Evolutionary conservation across 2,329 filamentous ascomycete species (phyloP).

Genomic region (Phaeosphaeriaceae sp.): DNA sequence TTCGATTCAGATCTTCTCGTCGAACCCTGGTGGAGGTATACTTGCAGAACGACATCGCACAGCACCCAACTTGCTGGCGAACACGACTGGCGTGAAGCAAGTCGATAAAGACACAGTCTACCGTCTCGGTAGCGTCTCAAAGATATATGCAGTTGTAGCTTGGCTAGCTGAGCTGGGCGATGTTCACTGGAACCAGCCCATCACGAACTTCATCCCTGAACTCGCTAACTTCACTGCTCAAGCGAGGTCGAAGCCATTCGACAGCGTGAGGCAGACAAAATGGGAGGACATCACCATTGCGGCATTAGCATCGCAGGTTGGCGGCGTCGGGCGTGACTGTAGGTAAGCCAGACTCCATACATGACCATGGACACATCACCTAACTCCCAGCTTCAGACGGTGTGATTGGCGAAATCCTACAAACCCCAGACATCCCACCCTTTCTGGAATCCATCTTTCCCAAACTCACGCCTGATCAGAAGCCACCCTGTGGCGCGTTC

Average conservation of each 20-base stretch:
- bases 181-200: conserved; percentile 44
- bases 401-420: conserved; percentile 26
- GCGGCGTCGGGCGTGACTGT: conserved; percentile 39
- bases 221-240: conserved; percentile 18
- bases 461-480: conserved; percentile 13
- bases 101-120: conserved; percentile 53
- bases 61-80: conserved; percentile 15
- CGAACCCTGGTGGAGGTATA: conserved; percentile 21
- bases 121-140: conserved; percentile 52
- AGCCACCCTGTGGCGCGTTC: conserved; percentile 29
- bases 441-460: conserved; percentile 23
- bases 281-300: conserved; percentile 47
- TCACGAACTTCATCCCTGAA: conserved; percentile 36
- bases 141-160: conserved; percentile 49
- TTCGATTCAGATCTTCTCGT: conserved; percentile 31
- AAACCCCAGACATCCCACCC: conserved; percentile 23
- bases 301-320: conserved; percentile 43
- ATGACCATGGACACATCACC: not conserved
- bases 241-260: conserved; percentile 19
- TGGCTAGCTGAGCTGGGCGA: conserved; percentile 46
- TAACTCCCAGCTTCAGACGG: conserved; percentile 14
- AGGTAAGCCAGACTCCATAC: conserved; percentile 6
- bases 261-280: conserved; percentile 26
- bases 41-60: conserved; percentile 29
- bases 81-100: conserved; percentile 24